These are phyloP conservation scores for Aspergillus amoenus DNA, from an alignment of 2,329 filamentous ascomycete species.

Conservation along the genomic window DNA sequence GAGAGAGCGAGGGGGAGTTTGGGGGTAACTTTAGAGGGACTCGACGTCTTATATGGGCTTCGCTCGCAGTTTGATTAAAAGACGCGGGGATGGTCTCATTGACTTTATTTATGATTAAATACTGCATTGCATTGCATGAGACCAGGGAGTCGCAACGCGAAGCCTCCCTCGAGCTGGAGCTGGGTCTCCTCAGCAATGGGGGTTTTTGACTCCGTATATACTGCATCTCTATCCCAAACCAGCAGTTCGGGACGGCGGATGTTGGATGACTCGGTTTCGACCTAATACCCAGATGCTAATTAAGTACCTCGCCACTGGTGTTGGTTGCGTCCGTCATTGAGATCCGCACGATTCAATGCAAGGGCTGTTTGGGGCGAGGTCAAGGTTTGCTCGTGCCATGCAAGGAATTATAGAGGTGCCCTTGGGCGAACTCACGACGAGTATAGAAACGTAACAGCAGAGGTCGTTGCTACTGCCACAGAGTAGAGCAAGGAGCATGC, in stretches of 20 bases:
- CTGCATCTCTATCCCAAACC: background rate
- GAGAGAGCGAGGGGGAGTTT: background rate
- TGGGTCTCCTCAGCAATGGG: background rate
- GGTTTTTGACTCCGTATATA: background rate
- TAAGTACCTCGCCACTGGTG: background rate
- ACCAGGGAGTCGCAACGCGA: background rate
- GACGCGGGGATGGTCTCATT: background rate
- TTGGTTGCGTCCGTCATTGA: background rate
- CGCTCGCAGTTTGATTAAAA: background rate
- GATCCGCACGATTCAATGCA: background rate
- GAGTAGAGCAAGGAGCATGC: background rate
- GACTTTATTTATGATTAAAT: background rate
- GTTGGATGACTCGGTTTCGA: background rate
- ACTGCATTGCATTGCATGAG: background rate
- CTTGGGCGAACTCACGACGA: background rate
- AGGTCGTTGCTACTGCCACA: background rate
- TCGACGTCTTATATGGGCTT: constrained; percentile 3
- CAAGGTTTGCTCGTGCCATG: background rate
- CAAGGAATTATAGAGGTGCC: background rate
- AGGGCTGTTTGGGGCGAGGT: background rate
- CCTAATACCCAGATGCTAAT: background rate
- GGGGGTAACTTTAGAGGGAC: background rate
- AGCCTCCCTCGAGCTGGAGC: background rate
- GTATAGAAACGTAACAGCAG: background rate
- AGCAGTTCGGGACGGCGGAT: background rate